Evolutionary conservation across 345 rosid genomes (phyloP), one percentile per base, ranked within the genome.

Genomic region (Streptanthus diversifolius): DNA sequence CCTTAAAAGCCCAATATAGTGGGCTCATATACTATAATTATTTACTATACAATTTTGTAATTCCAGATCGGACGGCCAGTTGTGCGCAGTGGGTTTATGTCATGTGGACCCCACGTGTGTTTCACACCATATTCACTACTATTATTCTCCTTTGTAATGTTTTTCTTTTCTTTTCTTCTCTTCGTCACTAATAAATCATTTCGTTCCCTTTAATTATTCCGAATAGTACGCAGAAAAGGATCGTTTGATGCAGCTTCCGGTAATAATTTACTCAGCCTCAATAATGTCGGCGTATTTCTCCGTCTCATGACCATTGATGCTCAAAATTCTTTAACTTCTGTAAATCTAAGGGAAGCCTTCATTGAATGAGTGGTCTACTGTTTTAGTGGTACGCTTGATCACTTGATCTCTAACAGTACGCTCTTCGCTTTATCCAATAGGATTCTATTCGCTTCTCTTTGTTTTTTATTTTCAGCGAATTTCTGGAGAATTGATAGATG

Each of bases 61-160:
- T 10, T 18, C 57, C 39, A 76, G 75, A 70, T 70, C 47, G 71
- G 71, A 45, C 41, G 59, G 71, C 71, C 75, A 76, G 80, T 55
- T 63, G 25, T 47, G 48, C 79, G 70, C 79, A 54, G 64, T 52
- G 57, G 58, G 70, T 52, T 45, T 14, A 36, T 68, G 65, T 76
- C 66, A 55, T 47, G 48, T 63, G 47, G 80, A 52, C 3, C 80
- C 80, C 71, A 70, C 37, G 32, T 44, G 17, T 63, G 49, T 49
- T 33, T 60, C 55, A 44, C 45, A 58, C 65, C 43, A 75, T 68
- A 68, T 68, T 40, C 54, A 21, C 36, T 35, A 29, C 4, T 47
- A 49, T 41, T 65, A 43, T 53, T 18, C 17, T 44, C 4, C 4
- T 72, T 61, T 36, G 7, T 15, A 15, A 32, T 45, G 14, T 55